These are phyloP conservation scores for Cadophora malorum DNA, from an alignment of 2,329 filamentous ascomycete species.

Conservation along the genomic window DNA sequence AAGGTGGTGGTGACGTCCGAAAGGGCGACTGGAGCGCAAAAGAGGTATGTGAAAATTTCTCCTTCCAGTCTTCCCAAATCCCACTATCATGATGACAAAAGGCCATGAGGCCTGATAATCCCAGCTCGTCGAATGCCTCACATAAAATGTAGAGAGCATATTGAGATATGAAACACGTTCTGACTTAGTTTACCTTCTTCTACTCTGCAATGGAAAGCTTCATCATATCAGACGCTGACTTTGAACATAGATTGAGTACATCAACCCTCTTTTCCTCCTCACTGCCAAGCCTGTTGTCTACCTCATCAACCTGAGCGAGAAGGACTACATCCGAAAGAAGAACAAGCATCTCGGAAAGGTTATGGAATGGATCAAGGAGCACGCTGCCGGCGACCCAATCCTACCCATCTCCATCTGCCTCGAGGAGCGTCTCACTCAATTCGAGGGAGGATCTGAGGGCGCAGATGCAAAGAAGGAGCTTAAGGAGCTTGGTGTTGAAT, in stretches of 20 bases:
- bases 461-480: constrained; percentile 82
- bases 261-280: constrained; percentile 94
- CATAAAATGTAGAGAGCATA: constrained; percentile 76
- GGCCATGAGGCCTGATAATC: constrained; percentile 93
- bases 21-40: constrained; percentile 90
- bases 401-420: constrained; percentile 92
- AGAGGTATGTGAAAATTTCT: constrained; percentile 73
- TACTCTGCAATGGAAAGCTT: constrained; percentile 36
- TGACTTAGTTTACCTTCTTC: constrained; percentile 37
- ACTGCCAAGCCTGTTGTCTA: constrained; percentile 97
- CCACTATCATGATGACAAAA: constrained; percentile 91
- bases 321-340: constrained; percentile 97
- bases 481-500: constrained; percentile 87
- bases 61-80: constrained; percentile 33
- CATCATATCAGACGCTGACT: constrained; percentile 35
- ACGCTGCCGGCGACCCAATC: constrained; percentile 86
- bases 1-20: constrained; percentile 91
- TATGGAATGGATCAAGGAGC: constrained; percentile 92
- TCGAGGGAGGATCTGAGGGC: constrained; percentile 66
- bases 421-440: constrained; percentile 87
- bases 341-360: constrained; percentile 98
- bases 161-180: constrained; percentile 74
- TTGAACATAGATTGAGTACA: constrained; percentile 80
- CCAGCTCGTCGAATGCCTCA: constrained; percentile 99
- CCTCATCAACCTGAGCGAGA: constrained; percentile 95